These are phyloP conservation scores for Neurospora africana DNA, from an alignment of 495 filamentous ascomycete genomes.

Conservation along the genomic window DNA sequence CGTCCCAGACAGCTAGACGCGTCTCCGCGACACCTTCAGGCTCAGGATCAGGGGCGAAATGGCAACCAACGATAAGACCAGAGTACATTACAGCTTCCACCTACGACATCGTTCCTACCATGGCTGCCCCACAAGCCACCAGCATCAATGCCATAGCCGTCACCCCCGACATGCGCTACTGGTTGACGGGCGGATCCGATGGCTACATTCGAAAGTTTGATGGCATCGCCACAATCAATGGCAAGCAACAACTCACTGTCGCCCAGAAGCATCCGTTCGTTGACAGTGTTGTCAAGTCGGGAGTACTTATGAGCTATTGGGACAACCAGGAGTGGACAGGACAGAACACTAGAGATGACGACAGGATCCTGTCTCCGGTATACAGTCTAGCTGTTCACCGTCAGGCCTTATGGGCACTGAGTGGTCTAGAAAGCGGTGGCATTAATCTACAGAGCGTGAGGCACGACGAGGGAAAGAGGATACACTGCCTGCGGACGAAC, in stretches of 20 bases:
- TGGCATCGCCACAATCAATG: constrained; percentile 89
- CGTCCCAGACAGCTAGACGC: constrained; percentile 15
- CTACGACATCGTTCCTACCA: constrained; percentile 96
- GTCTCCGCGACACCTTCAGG: constrained; percentile 40
- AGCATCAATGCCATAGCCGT: constrained; percentile 89
- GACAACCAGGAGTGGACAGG: constrained; percentile 60
- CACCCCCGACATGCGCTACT: constrained; percentile 91
- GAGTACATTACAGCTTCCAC: constrained; percentile 72
- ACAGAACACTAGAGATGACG: constrained; percentile 36
- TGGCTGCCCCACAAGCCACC: constrained; percentile 89
- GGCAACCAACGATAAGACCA: constrained; percentile 58
- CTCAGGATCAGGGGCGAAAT: constrained; percentile 29
- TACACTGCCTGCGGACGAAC: constrained; percentile 52
- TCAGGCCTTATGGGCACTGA: constrained; percentile 81
- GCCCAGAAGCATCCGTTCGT: constrained; percentile 96
- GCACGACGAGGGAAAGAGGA: constrained; percentile 86
- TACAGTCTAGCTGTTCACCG: constrained; percentile 89
- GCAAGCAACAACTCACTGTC: constrained; percentile 86
- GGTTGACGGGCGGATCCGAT: constrained; percentile 87
- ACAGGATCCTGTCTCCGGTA: constrained; percentile 63
- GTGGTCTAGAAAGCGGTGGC: constrained; percentile 77
- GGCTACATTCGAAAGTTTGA: constrained; percentile 94
- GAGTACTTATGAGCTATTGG: constrained; percentile 91
- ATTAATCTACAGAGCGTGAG: constrained; percentile 94
- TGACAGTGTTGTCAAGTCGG: constrained; percentile 90